Conservation (phyloP, 495 filamentous ascomycete species). For the Penicillium taxi region DNA sequence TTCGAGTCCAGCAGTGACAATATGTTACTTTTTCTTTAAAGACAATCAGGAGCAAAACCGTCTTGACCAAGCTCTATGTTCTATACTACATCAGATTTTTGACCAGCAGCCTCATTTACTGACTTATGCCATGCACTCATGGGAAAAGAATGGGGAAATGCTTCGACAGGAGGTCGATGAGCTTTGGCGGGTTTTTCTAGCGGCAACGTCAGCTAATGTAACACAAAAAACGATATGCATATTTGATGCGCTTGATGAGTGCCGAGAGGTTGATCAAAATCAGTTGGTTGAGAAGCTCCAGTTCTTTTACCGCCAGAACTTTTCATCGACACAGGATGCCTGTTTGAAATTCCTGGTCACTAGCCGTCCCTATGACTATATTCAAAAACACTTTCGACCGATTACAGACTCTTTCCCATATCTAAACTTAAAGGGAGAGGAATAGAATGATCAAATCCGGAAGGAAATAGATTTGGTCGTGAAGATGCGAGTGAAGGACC, state of each 20-base stretch:
- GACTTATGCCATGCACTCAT: constrained; percentile 17
- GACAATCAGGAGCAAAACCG: constrained; percentile 41
- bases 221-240: constrained; percentile 41
- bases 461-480: constrained; percentile 39
- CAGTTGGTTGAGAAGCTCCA: constrained; percentile 11
- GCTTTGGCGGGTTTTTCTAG: constrained; percentile 38
- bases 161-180: constrained; percentile 23
- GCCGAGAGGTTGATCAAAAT: constrained; percentile 9
- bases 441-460: constrained; percentile 22
- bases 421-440: constrained; percentile 33
- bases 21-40: constrained; percentile 53
- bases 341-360: constrained; percentile 45
- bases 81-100: constrained; percentile 41
- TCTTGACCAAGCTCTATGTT: constrained; percentile 28
- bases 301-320: neutral
- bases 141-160: constrained; percentile 16
- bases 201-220: constrained; percentile 20
- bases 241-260: constrained; percentile 42
- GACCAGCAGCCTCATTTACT: constrained; percentile 23
- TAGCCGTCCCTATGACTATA: constrained; percentile 38
- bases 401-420: constrained; percentile 10
- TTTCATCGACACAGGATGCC: too few relatives aligned
- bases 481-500: constrained; percentile 17
- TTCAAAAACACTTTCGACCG: constrained; percentile 25
- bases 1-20: constrained; percentile 1